A percentile compares a stretch with the other conserved stretches of the same genome.
Evolutionary conservation across 352 stramenopile genomes (phyloP).

Genomic region (Globisporangium paroecandrum): DNA sequence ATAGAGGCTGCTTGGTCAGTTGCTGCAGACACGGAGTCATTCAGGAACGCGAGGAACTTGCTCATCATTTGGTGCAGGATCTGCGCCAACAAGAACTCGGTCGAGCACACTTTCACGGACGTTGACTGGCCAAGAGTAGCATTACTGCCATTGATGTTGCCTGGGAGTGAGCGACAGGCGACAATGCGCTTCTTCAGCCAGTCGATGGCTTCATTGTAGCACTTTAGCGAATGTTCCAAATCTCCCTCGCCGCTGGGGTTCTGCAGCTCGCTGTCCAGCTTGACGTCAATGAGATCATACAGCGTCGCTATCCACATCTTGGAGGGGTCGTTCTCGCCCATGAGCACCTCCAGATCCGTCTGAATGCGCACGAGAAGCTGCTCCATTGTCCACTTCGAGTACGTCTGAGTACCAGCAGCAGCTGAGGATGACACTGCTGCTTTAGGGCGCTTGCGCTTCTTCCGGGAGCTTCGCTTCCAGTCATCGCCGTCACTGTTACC

Average conservation of each 20-base stretch:
- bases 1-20: not conserved
- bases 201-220: conserved; percentile 33
- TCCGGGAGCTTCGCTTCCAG: not conserved
- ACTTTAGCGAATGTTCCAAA: conserved; percentile 27
- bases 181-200: conserved; percentile 49
- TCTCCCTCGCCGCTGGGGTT: conserved; percentile 6
- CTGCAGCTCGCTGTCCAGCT: conserved; percentile 20
- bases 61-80: conserved; percentile 40
- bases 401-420: conserved; percentile 12
- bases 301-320: conserved; percentile 27
- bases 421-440: not conserved
- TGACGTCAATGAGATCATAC: conserved; percentile 27
- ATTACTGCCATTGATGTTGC: not conserved
- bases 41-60: conserved; percentile 24
- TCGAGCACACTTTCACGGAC: conserved; percentile 26
- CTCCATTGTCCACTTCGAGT: conserved; percentile 46
- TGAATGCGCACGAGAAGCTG: conserved; percentile 39
- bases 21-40: not conserved
- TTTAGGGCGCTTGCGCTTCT: conserved; percentile 1
- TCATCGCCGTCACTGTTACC: not conserved
- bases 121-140: not conserved
- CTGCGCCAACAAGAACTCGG: conserved; percentile 51
- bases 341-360: conserved; percentile 21
- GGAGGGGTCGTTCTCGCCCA: conserved; percentile 22
- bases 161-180: conserved; percentile 17